These are phyloP conservation scores for Suhomyces pyralidae DNA, from an alignment of 805 yeast genomes.

Conservation along the genomic window DNA sequence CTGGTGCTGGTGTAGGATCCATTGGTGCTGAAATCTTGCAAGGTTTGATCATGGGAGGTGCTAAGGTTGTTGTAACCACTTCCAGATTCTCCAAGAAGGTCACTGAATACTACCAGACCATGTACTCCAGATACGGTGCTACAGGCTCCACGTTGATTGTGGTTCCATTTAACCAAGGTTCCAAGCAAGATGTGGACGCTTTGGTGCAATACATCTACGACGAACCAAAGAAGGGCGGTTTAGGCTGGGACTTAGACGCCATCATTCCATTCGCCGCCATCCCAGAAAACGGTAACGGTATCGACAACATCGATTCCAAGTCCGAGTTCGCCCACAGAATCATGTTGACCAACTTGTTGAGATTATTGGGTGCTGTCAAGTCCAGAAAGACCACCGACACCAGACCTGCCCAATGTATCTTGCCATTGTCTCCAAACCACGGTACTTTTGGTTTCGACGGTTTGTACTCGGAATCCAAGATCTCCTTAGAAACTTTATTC, in stretches of 20 bases:
- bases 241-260: conserved; percentile 97
- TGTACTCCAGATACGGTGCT: conserved; percentile 92
- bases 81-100: conserved; percentile 91
- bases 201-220: conserved; percentile 82
- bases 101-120: conserved; percentile 91
- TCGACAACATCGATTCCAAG: conserved; percentile 88
- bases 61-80: conserved; percentile 93
- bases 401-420: conserved; percentile 95
- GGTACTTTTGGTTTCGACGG: conserved; percentile 99
- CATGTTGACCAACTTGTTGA: conserved; percentile 92
- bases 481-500: conserved; percentile 91
- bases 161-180: conserved; percentile 98
- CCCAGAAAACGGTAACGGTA: conserved; percentile 97
- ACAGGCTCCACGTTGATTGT: conserved; percentile 88
- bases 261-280: conserved; percentile 98
- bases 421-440: conserved; percentile 98
- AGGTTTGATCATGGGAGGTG: conserved; percentile 97
- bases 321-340: conserved; percentile 98
- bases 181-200: conserved; percentile 87
- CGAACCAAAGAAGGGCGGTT: conserved; percentile 79
- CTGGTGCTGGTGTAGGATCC: conserved; percentile 99
- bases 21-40: conserved; percentile 96
- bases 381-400: conserved; percentile 81
- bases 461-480: conserved; percentile 94
- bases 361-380: conserved; percentile 90